Evolutionary conservation across 805 yeast species (phyloP).

Genomic region (Wickerhamiella cacticola): DNA sequence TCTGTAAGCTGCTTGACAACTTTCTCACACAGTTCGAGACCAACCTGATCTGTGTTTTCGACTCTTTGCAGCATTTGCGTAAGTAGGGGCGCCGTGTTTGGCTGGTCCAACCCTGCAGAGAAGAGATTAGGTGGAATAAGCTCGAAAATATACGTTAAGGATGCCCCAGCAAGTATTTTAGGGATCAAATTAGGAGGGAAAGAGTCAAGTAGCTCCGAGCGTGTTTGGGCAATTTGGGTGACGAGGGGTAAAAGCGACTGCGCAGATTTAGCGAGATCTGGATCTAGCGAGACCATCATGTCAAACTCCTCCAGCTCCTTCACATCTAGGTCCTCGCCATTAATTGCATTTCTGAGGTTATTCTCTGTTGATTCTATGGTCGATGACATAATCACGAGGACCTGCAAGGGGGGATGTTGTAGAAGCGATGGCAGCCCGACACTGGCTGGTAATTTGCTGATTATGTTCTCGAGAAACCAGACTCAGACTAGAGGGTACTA

Average conservation of each 20-base stretch:
- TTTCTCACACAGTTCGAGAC: conserved; percentile 4
- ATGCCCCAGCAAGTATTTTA: conserved; percentile 13
- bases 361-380: background rate
- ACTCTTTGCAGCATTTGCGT: conserved; percentile 9
- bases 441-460: too few relatives aligned
- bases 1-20: conserved; percentile 16
- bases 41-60: background rate
- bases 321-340: background rate
- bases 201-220: conserved; percentile 11
- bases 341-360: conserved; percentile 1
- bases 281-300: background rate
- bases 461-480: too few relatives aligned
- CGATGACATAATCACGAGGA: background rate
- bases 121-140: conserved; percentile 12
- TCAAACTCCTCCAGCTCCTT: conserved; percentile 3
- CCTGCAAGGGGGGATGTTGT: conserved; percentile 2
- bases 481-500: background rate
- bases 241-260: conserved; percentile 16
- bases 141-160: conserved; percentile 15
- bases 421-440: too few relatives aligned
- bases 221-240: conserved; percentile 10
- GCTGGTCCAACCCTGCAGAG: conserved; percentile 12
- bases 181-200: conserved; percentile 16
- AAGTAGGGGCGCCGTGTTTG: conserved; percentile 16
- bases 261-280: background rate